These are phyloP conservation scores for Gastroboletus turbinatus DNA, from an alignment of 1,284 basidiomycete species.

Conservation along the genomic window DNA sequence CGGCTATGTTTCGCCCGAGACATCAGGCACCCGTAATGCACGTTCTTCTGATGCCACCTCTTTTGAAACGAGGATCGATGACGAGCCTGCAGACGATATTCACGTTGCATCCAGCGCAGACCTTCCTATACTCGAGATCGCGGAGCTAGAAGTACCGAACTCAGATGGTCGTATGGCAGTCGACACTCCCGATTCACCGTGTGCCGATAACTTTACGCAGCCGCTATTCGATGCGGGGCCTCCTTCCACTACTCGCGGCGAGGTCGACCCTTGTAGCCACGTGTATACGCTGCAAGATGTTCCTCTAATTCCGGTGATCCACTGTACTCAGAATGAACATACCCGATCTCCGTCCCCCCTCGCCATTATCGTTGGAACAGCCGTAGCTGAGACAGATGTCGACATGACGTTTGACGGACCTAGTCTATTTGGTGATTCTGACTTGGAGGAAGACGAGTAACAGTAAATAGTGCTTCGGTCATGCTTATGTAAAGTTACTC, in stretches of 20 bases:
- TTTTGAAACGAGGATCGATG: constrained; percentile 1
- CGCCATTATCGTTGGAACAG: not conserved
- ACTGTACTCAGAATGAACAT: not conserved
- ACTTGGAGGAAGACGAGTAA: constrained; percentile 28
- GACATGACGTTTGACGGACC: constrained; percentile 23
- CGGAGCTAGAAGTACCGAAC: constrained; percentile 1
- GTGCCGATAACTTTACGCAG: not conserved
- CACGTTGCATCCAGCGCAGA: not conserved
- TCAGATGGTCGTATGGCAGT: not conserved
- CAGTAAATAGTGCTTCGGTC: not conserved
- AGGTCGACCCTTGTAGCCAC: not conserved
- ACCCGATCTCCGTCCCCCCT: not conserved
- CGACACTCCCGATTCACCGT: not conserved
- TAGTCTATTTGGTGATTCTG: constrained; percentile 32
- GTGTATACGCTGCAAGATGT: not conserved
- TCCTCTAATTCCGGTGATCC: not conserved
- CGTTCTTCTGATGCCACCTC: not conserved
- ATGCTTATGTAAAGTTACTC: too few species aligned
- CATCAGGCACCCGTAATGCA: not conserved
- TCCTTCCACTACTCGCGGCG: not conserved
- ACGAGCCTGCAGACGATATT: not conserved
- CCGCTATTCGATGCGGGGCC: not conserved
- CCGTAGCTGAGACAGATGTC: not conserved
- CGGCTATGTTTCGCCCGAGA: constrained; percentile 16
- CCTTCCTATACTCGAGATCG: not conserved